Evolutionary conservation across 2,329 filamentous ascomycete genomes (phyloP), one percentile per base, ranked within the genome.

Genomic region (Pseudocercospora crystallina): DNA sequence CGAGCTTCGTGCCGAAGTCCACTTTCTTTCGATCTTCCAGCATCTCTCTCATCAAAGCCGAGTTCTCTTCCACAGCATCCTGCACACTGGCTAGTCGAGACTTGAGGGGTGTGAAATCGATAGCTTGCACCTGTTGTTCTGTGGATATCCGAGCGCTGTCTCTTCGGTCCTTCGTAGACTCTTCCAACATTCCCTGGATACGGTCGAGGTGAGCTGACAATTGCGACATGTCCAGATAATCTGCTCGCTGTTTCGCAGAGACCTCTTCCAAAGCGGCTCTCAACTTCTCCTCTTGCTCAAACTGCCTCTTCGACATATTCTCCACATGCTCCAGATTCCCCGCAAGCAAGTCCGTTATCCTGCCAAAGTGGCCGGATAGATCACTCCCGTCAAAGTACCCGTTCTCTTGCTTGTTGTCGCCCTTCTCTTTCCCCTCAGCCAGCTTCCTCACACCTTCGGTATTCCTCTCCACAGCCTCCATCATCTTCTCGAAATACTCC

Each of bases 21-120:
- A 48, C 53, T 10, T 33, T 46, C 17, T 50, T 42, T 10, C 49
- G 45, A 30, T 60, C 60, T 5, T 65, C 57, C 3, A 65, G 36
- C 20, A 63, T 38, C 15, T 49, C 52, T 33, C 52, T 59, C 34
- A 64, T 51, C 7, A 63, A 33, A 17, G 51, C 53, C 2, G 60
- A 60, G 33, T 64, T 64, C 49, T 61, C 56, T 37, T 65, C 61
- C 3, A 65, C 58, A 2, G 63, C 62, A 13, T 60, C 53, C 20
- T 63, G 57, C 31, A 65, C 53, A 10, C 56, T 59, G 20, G 59
- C 54, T 9, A 64, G 51, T 33, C 43, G 51, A 9, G 54, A 51
- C 5, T 51, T 57, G 37, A 65, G 31, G 8, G 60, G 61, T 14
- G 56, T 54, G 20, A 64, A 53, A 13, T 65, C 61, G 37, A 58